Evolutionary conservation across 2,329 filamentous ascomycete species (phyloP).

Genomic region (Colletotrichum caudatum): DNA sequence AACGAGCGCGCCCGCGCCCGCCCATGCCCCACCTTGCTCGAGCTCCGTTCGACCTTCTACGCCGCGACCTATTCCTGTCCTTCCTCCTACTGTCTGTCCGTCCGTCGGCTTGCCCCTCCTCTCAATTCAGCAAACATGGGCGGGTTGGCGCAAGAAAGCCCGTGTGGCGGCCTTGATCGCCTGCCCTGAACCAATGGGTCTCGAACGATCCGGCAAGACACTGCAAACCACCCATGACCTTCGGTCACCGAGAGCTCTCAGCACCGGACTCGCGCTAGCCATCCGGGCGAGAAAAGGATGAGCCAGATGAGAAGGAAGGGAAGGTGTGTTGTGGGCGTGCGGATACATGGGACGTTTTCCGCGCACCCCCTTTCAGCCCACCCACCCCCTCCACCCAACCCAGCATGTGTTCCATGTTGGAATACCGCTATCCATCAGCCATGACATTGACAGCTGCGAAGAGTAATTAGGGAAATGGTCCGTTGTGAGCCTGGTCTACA

Average conservation of each 20-base stretch:
- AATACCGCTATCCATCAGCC: slow-evolving; percentile 41
- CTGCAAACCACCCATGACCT: slow-evolving; percentile 54
- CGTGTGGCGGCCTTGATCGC: slow-evolving; percentile 40
- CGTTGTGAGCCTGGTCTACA: slow-evolving; percentile 31
- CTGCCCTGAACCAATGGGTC: slow-evolving; percentile 41
- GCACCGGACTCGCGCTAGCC: slow-evolving; percentile 52
- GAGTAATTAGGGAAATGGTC: slow-evolving; percentile 43
- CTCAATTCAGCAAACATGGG: slow-evolving; percentile 28
- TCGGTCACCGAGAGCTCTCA: slow-evolving; percentile 59
- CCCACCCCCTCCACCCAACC: slow-evolving; percentile 38
- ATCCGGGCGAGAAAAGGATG: slow-evolving; percentile 41
- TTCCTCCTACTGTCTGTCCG: slow-evolving; percentile 32
- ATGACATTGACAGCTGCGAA: slow-evolving; percentile 44
- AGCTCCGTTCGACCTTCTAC: slow-evolving; percentile 22
- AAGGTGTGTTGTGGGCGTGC: slow-evolving; percentile 44
- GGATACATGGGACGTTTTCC: slow-evolving; percentile 41
- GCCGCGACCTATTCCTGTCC: slow-evolving; percentile 17
- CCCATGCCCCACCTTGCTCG: slow-evolving; percentile 14
- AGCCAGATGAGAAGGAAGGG: slow-evolving; percentile 29
- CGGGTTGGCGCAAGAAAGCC: slow-evolving; percentile 30
- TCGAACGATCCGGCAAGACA: slow-evolving; percentile 52
- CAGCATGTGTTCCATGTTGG: slow-evolving; percentile 42
- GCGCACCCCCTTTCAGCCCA: slow-evolving; percentile 39
- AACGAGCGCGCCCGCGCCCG: slow-evolving; percentile 27
- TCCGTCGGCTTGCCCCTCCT: slow-evolving; percentile 28